Base-by-base conservation (phyloP, 2,329 filamentous ascomycete genomes). In the Ciborinia camelliae region DNA sequence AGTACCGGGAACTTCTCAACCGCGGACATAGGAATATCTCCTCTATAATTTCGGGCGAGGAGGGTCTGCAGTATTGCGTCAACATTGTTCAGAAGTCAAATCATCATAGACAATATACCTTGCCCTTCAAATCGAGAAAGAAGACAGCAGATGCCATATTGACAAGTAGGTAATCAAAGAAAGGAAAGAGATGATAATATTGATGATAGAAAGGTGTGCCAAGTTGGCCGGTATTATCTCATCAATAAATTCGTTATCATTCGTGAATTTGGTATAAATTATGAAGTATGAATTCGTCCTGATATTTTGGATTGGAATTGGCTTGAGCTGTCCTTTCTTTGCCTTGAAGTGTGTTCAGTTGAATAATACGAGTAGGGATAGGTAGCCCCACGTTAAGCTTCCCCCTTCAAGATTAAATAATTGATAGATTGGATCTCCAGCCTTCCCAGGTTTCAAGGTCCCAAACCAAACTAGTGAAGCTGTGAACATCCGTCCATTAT, bases 41-140 rank as follows among this genome's bases (percentile, higher is more conserved):
- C 95, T 77, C 95, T 87, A 79, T 99, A 99, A 82, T 99, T 99
- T 76, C 95, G 91, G 79, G 95, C 95, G 75, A 99, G 85, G 73
- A 99, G 93, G 82, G 95, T 98, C 93, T 97, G 77, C 65, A 63
- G 63, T 67, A 32, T 39, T 60, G 51, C 12, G 68, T 74, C 65
- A 74, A 71, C 62, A 57, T 54, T 62, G 62, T 61, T 32, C 55
- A 47, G 39, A 48, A 37, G 18, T 32, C 12, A 55, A n/a, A 60
- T 58, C 30, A 62, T 14, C 2, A 26, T 15, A 47, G 10, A 45
- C 41, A 48, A 66, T 81, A 68, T 79, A 96, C 92, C 90, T 99
- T 99, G 91, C 95, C 95, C 92, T 99, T 99, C 72, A 99, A 85
- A 79, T 99, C 95, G 75, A 99, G 89, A 78, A 99, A 99, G 86